Conservation (phyloP, 2,329 filamentous ascomycete species). For the Dactylellina sp. region DNA sequence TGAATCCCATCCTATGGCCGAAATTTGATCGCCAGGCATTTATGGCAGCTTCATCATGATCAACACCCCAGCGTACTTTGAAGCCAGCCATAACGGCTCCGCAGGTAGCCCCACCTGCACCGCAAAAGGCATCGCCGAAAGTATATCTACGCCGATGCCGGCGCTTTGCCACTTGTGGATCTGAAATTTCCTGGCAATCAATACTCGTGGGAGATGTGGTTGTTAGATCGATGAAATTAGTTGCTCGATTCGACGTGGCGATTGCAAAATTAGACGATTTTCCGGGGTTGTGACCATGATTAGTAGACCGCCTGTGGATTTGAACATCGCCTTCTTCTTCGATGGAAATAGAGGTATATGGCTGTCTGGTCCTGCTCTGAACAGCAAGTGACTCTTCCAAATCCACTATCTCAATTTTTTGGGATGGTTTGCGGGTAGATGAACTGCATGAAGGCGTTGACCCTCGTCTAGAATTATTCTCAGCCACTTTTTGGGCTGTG, state of each 20-base stretch:
- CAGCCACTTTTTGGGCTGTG: background rate
- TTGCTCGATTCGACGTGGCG: background rate
- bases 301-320: background rate
- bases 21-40: slow-evolving; percentile 73
- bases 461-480: background rate
- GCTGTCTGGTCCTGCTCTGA: background rate
- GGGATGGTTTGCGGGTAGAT: background rate
- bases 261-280: background rate
- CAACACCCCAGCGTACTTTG: slow-evolving; percentile 72
- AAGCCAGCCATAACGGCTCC: slow-evolving; percentile 74
- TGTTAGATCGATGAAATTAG: slow-evolving; percentile 13
- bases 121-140: slow-evolving; percentile 78
- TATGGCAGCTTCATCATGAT: slow-evolving; percentile 71
- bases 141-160: slow-evolving; percentile 68
- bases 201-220: background rate
- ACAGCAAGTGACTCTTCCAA: background rate
- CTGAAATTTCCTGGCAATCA: background rate
- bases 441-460: background rate
- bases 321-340: slow-evolving; percentile 2
- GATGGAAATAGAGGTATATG: slow-evolving; percentile 17
- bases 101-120: slow-evolving; percentile 77
- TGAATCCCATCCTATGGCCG: slow-evolving; percentile 66
- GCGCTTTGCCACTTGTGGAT: background rate
- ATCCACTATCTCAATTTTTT: background rate
- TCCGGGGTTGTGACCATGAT: background rate